phyloP scores from a whole-genome alignment of 306 rosid species.

The Vigna angularis region DNA sequence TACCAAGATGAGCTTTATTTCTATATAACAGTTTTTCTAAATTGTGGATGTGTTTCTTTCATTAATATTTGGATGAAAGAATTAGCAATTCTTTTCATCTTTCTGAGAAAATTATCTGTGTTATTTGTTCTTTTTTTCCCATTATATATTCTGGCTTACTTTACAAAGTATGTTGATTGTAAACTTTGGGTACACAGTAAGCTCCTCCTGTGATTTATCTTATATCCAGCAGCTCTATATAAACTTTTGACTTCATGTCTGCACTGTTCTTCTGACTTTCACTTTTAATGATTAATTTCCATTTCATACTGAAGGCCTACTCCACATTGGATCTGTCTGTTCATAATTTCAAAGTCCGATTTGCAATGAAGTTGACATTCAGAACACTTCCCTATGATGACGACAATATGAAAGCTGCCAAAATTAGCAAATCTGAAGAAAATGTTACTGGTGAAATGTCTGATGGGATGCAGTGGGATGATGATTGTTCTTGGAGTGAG shows the following conservation, averaged over 20 bases:
- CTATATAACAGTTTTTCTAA: neutral
- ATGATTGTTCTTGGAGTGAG: conserved; percentile 94
- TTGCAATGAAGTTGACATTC: conserved; percentile 93
- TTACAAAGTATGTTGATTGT: conserved; percentile 25
- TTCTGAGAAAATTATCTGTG: conserved; percentile 31
- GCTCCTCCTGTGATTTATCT: conserved; percentile 5
- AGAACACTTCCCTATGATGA: conserved; percentile 79
- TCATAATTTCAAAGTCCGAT: conserved; percentile 81
- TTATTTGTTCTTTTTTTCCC: neutral
- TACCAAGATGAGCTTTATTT: neutral
- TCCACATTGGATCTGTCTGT: conserved; percentile 79
- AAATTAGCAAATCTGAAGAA: conserved; percentile 53
- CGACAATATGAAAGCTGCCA: conserved; percentile 60
- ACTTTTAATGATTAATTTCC: conserved; percentile 43
- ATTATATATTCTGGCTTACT: conserved; percentile 31
- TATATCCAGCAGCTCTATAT: conserved; percentile 34
- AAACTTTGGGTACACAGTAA: conserved; percentile 28
- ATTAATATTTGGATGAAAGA: conserved; percentile 13
- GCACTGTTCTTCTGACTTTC: conserved; percentile 25
- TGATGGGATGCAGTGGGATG: conserved; percentile 87
- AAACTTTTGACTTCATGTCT: conserved; percentile 40
- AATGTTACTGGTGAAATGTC: conserved; percentile 57
- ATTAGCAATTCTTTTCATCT: conserved; percentile 15
- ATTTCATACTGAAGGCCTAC: conserved; percentile 81
- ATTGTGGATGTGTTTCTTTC: conserved; percentile 1